phyloP scores from a whole-genome alignment of 1,284 basidiomycete genomes.

The Porodaedalea pini region DNA sequence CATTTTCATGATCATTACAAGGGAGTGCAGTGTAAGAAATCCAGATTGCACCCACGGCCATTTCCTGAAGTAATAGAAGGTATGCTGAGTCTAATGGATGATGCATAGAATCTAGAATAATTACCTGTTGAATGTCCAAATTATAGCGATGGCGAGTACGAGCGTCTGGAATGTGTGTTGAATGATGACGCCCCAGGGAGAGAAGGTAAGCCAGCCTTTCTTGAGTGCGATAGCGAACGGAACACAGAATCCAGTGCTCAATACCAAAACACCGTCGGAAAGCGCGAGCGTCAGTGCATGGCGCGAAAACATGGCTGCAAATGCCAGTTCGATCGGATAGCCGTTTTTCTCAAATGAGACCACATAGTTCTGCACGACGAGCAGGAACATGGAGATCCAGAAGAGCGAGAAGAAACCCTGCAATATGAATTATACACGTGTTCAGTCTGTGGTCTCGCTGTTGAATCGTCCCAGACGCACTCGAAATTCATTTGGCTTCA shows the following conservation, averaged over 20 bases:
- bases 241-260: slow-evolving; percentile 74
- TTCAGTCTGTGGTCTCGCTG: too few relatives aligned
- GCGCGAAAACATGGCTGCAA: slow-evolving; percentile 85
- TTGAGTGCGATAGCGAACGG: slow-evolving; percentile 78
- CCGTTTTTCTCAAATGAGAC: slow-evolving; percentile 75
- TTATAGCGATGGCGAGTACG: slow-evolving; percentile 69
- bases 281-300: slow-evolving; percentile 83
- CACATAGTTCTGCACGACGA: slow-evolving; percentile 75
- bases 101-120: slow-evolving; percentile 16
- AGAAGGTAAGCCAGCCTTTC: slow-evolving; percentile 76
- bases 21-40: slow-evolving; percentile 88
- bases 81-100: neutral
- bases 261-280: slow-evolving; percentile 80
- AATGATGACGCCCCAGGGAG: slow-evolving; percentile 67
- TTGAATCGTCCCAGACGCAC: slow-evolving; percentile 44
- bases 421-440: slow-evolving; percentile 4
- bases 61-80: slow-evolving; percentile 44
- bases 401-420: slow-evolving; percentile 92
- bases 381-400: slow-evolving; percentile 84
- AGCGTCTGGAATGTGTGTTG: slow-evolving; percentile 78
- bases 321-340: slow-evolving; percentile 74
- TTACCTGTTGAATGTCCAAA: slow-evolving; percentile 79
- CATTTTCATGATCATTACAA: slow-evolving; percentile 95
- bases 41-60: slow-evolving; percentile 99
- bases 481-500: slow-evolving; percentile 80